Conservation (phyloP, 2,329 filamentous ascomycete genomes). For the Exophiala aquamarina region DNA sequence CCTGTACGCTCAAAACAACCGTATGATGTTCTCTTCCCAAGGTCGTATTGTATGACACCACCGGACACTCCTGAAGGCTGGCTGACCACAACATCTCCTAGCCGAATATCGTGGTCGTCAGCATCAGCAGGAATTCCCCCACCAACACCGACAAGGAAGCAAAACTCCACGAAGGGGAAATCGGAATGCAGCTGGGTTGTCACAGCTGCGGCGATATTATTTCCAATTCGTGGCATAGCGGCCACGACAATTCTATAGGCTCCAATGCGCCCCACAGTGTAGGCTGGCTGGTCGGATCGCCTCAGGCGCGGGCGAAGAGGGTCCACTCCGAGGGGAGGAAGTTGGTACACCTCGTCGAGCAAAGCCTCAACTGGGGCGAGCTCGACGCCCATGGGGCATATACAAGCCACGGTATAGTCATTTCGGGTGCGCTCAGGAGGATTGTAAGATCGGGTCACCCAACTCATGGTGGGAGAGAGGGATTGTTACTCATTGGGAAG, state of each 20-base stretch:
- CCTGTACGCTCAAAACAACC: constrained; percentile 8
- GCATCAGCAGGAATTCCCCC: constrained; percentile 28
- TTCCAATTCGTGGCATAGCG: constrained; percentile 18
- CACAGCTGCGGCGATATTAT: constrained; percentile 26
- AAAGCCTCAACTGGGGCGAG: constrained; percentile 28
- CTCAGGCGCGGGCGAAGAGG: constrained; percentile 11
- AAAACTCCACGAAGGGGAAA: constrained; percentile 26
- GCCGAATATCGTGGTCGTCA: constrained; percentile 19
- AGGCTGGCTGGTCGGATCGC: constrained; percentile 5
- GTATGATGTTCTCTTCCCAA: constrained; percentile 1
- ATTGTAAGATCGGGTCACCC: too few relatives aligned
- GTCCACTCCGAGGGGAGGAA: neutral
- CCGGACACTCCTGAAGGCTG: constrained; percentile 6
- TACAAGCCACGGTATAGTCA: constrained; percentile 30
- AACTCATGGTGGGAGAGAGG: too few relatives aligned
- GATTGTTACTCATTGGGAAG: too few relatives aligned
- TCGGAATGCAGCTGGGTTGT: too few relatives aligned
- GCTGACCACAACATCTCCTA: constrained; percentile 22
- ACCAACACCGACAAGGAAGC: constrained; percentile 30
- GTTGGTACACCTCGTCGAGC: constrained; percentile 26
- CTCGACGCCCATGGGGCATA: constrained; percentile 31
- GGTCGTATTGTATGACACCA: constrained; percentile 18
- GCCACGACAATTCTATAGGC: constrained; percentile 24
- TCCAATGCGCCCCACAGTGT: constrained; percentile 23
- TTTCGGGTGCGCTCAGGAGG: too few relatives aligned